A percentile compares a stretch with the other conserved stretches of the same genome.
Conservation (phyloP, 345 rosid species). For the Eucalyptus guilfoylei region DNA sequence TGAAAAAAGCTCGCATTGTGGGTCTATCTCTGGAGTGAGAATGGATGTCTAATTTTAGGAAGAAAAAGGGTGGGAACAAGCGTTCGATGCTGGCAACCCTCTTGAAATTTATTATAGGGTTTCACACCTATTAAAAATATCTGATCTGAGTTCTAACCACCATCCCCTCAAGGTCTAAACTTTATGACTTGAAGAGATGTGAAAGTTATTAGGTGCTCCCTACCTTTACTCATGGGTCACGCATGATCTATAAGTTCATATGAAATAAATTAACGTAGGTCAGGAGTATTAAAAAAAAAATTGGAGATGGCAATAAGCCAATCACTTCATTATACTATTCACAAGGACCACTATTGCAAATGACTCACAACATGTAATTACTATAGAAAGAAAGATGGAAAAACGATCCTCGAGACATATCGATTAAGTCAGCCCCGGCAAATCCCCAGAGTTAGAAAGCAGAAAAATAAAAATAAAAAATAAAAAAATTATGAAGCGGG, state of each 20-base stretch:
- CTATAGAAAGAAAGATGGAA: not conserved
- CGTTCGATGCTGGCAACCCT: not conserved
- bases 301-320: not conserved
- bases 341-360: not conserved
- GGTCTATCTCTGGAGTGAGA: not conserved
- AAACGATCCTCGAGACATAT: rapidly evolving
- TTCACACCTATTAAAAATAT: not conserved
- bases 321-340: not conserved
- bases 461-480: not conserved
- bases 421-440: too few relatives aligned
- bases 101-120: too few relatives aligned
- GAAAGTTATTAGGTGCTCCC: not conserved
- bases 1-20: rapidly evolving
- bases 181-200: rapidly evolving
- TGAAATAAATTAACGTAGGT: too few relatives aligned
- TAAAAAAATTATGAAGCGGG: not conserved
- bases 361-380: not conserved
- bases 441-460: not conserved
- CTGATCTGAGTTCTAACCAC: not conserved
- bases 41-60: not conserved
- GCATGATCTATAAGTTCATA: not conserved
- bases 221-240: rapidly evolving
- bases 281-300: not conserved
- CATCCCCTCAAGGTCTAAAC: not conserved
- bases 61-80: not conserved